These are phyloP conservation scores for Tricholoma flavovirens DNA, from an alignment of 768 basidiomycete genomes.

Conservation along the genomic window DNA sequence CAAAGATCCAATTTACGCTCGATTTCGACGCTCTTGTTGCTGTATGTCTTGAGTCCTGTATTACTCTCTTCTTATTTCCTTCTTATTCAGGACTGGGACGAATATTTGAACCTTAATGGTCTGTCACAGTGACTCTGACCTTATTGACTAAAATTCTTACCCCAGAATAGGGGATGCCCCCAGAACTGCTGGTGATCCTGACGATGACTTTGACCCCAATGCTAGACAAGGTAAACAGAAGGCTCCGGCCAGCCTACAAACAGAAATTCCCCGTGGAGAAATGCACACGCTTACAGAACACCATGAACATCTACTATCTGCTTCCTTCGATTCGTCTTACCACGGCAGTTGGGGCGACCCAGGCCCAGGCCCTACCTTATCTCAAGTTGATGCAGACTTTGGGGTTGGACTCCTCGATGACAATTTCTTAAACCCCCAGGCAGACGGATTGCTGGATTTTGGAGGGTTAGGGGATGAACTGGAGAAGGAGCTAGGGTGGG, in stretches of 20 bases:
- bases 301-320: constrained; percentile 59
- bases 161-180: constrained; percentile 2
- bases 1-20: constrained; percentile 39
- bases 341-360: constrained; percentile 30
- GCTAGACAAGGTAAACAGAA: constrained; percentile 20
- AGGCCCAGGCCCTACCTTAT: constrained; percentile 44
- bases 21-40: constrained; percentile 64
- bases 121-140: constrained; percentile 4
- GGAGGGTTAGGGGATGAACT: constrained; percentile 68
- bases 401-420: constrained; percentile 41
- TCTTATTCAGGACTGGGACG: constrained; percentile 50
- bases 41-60: constrained; percentile 31
- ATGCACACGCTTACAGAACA: constrained; percentile 66
- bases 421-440: constrained; percentile 39
- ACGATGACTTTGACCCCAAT: constrained; percentile 48
- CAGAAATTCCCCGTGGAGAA: constrained; percentile 45
- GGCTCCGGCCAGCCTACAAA: constrained; percentile 19
- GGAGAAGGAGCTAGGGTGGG: constrained; percentile 74
- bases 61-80: neutral
- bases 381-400: constrained; percentile 45
- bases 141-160: neutral
- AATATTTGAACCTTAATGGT: constrained; percentile 48
- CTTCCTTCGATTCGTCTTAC: constrained; percentile 61
- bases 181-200: constrained; percentile 27
- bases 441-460: constrained; percentile 48